Evolutionary conservation across 352 stramenopile genomes (phyloP).

Genomic region (Globisporangium takayamanum): DNA sequence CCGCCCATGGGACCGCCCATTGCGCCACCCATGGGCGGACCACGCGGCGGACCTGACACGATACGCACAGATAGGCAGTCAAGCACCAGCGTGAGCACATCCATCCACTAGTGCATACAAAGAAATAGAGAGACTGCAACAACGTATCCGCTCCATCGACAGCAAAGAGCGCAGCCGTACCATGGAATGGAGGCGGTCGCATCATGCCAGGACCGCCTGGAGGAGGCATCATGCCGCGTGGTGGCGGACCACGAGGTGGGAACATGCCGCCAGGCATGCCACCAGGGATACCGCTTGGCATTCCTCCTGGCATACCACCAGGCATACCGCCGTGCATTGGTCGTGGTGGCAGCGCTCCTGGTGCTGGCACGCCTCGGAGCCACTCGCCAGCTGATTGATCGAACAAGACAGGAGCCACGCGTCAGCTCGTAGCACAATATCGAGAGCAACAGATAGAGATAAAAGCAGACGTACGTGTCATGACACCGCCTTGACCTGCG

Average conservation of each 20-base stretch:
- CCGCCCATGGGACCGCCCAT: slow-evolving; percentile 26
- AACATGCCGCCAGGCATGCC: slow-evolving; percentile 41
- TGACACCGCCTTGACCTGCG: slow-evolving; percentile 63
- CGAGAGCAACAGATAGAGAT: not conserved
- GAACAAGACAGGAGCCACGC: slow-evolving; percentile 3
- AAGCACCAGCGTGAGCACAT: not conserved
- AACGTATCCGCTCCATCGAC: too few species aligned
- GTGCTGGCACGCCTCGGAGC: slow-evolving; percentile 36
- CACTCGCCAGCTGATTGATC: slow-evolving; percentile 53
- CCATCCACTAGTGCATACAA: not conserved
- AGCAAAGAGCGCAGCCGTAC: slow-evolving; percentile 10
- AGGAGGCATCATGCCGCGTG: slow-evolving; percentile 70
- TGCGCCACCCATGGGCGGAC: slow-evolving; percentile 24
- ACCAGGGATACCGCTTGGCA: slow-evolving; percentile 23
- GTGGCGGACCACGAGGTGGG: slow-evolving; percentile 53
- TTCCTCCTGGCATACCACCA: slow-evolving; percentile 17
- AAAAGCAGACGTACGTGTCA: slow-evolving; percentile 49
- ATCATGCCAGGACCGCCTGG: slow-evolving; percentile 47
- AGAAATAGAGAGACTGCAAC: not conserved
- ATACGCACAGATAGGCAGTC: not conserved
- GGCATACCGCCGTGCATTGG: slow-evolving; percentile 13
- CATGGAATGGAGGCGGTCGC: slow-evolving; percentile 67
- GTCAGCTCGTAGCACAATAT: not conserved
- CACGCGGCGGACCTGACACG: slow-evolving; percentile 37
- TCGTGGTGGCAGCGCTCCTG: slow-evolving; percentile 44